Base-by-base conservation (phyloP, 257 asterid genomes). In the Rhazya stricta region DNA sequence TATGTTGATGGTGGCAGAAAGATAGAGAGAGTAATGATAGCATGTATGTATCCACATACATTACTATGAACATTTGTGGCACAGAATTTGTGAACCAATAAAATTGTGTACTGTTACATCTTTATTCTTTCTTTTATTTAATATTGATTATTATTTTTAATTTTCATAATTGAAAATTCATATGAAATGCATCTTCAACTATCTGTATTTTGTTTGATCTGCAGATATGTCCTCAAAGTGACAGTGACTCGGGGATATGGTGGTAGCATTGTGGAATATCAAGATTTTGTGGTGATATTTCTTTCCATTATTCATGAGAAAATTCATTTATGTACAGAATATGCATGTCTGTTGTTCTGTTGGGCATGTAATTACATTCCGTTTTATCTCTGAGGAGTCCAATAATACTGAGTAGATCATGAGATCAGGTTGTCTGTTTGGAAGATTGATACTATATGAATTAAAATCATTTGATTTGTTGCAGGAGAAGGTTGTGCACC, bases 221-320 rank as follows among this genome's bases (percentile, higher is more conserved):
- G 79, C 89, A 94, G 99, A 92, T 94, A 94, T 83, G 88, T 94
- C 75, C 92, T 94, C 41, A 94, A 92, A 88, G 90, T 94, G 78
- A 94, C 96, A 1, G 82, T 94, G 81, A 94, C 77, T 77, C 93
- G 99, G 75, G 98, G 97, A 78, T 94, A 94, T 83, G 97, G 90
- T 74, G 98, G 98, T 65, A 94, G 96, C 93, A 90, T 94, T 76
- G 88, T 90, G 79, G 92, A 94, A 79, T 90, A 86, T 84, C 98
- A 94, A 83, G 97, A 94, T 86, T 86, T 94, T 81, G 88, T 92
- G 96, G 99, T 94, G 90, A 83, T 62, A 45, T 67, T 72, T 67
- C 39, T 27, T 75, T 57, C 46, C 50, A 29, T 66, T 23, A n/a
- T 21, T 41, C 51, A 3, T 5, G 5, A 54, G 30, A 23, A 61